Conservation (phyloP, 2,329 filamentous ascomycete genomes). For the Colletotrichum kahawae region DNA sequence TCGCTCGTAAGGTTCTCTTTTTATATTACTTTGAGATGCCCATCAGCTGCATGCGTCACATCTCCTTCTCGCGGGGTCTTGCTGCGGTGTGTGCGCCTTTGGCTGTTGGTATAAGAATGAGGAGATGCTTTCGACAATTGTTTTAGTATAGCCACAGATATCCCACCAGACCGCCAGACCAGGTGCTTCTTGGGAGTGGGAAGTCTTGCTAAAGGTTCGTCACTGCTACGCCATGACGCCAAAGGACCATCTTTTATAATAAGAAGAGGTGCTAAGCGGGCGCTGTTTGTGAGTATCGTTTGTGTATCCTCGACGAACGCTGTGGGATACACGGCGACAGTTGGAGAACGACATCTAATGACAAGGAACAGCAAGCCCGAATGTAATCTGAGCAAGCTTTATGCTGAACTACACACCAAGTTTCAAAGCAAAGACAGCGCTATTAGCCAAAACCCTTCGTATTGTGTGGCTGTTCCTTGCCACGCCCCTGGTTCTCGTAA, state of each 20-base stretch:
- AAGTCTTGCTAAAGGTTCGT: rapidly evolving
- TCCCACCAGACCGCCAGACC: no score
- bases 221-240: rapidly evolving
- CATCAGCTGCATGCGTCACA: rapidly evolving
- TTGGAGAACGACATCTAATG: no score
- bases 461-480: no score
- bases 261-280: rapidly evolving
- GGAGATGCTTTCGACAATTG: rapidly evolving
- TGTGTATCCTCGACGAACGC: rapidly evolving
- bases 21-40: not conserved
- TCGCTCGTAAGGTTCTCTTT: not conserved
- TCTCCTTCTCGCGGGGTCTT: not conserved
- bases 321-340: not conserved
- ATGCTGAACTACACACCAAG: no score
- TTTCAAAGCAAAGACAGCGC: no score
- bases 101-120: not conserved
- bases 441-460: no score
- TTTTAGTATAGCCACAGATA: rapidly evolving
- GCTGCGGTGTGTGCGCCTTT: no score
- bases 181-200: not conserved
- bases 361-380: no score
- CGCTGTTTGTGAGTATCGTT: not conserved
- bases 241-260: rapidly evolving
- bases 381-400: no score
- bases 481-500: no score